Conservation (phyloP, 1,284 basidiomycete genomes). For the Trichosporon sp. region DNA sequence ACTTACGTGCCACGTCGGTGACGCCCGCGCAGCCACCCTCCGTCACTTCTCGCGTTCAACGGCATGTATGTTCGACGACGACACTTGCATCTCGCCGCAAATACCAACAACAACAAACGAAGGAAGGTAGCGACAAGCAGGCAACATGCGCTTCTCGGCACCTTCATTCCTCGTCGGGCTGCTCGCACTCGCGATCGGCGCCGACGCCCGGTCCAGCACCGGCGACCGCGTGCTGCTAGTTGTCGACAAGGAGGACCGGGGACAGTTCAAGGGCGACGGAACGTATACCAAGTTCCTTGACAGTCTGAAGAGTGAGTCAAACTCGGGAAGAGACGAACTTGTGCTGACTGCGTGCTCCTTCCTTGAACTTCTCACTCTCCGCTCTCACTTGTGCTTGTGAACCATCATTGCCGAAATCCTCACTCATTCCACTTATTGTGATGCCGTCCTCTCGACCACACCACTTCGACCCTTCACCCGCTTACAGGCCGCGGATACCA, state of each 20-base stretch:
- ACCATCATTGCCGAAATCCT: too few species aligned
- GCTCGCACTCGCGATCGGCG: conserved; percentile 27
- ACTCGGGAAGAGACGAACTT: too few species aligned
- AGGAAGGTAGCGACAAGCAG: not conserved
- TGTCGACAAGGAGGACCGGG: conserved; percentile 67
- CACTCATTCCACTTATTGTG: not conserved
- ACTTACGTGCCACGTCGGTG: conserved; percentile 11
- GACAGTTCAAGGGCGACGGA: conserved; percentile 53
- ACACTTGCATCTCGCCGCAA: not conserved
- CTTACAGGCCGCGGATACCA: conserved; percentile 11
- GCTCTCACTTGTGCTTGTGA: too few species aligned
- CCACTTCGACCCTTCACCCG: not conserved
- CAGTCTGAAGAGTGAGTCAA: conserved; percentile 68
- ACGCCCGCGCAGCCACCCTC: conserved; percentile 1
- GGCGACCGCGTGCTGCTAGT: conserved; percentile 82
- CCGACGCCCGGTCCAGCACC: conserved; percentile 71
- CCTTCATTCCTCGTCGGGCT: conserved; percentile 22
- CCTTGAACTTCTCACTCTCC: not conserved
- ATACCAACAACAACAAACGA: not conserved
- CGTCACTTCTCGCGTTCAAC: too few species aligned
- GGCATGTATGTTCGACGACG: too few species aligned
- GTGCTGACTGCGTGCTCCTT: not conserved
- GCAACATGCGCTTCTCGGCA: conserved; percentile 24
- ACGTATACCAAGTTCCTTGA: conserved; percentile 76
- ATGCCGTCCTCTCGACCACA: not conserved